Base-by-base conservation (phyloP, 495 filamentous ascomycete genomes). In the Thozetella sp. region DNA sequence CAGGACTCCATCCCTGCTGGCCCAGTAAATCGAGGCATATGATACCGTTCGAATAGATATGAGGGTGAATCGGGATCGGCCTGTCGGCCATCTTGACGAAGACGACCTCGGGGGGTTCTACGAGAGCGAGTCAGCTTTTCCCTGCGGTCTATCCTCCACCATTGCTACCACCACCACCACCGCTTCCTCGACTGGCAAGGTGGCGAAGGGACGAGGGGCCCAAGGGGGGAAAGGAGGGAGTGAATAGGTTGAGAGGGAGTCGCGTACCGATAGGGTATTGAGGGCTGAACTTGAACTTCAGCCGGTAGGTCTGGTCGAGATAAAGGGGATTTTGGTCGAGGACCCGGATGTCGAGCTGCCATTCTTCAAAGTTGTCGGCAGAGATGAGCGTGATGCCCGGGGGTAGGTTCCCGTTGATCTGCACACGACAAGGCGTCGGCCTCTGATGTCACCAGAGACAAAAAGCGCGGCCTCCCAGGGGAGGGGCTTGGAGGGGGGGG, bases 21-120 rank as follows among this genome's bases (percentile, higher is more conserved):
- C 93, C 91, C 19, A 99, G 88, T 0, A 99, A 88, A 64, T 99
- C 96, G 22, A 99, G 89, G 67, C 95, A 99, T 68, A 99, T 99
- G 71, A 97, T 93, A 54, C 95, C 95, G 72, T 99, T 99, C 61
- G 90, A 93, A 75, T 99, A 99, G 71, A 99, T 90, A 77, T 99
- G 95, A 1, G 95, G 95, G 64, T 99, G 95, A 67, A 97, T 95
- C 0, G 95, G 95, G 63, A 99, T 95, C 3, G 89, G 83, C 51
- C 89, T 87, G 40, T 85, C 75, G 40, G 85, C 68, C 55, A 84
- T 72, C 63, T 85, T 77, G 51, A 92, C 82, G 71, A 99, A 99
- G 57, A 88, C 89, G 51, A 97, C 93, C 80, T 98, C 95, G 15
- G 95, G 95, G 2, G 94, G 89, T 80, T 97, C 91, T 93, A 63